phyloP scores from a whole-genome alignment of 768 basidiomycete genomes.

The Ramaria sp. region DNA sequence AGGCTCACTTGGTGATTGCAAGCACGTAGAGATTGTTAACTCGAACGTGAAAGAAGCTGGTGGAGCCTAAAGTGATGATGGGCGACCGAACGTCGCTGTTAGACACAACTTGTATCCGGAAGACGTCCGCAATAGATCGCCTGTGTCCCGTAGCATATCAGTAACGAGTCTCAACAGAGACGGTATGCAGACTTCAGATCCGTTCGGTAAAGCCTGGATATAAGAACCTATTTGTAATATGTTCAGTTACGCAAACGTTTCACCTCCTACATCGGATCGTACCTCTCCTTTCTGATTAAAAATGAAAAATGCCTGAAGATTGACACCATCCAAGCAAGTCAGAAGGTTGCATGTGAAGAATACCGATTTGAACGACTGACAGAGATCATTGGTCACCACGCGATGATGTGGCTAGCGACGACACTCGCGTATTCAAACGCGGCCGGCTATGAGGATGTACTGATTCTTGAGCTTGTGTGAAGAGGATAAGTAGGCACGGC shows the following conservation, averaged over 20 bases:
- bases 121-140: conserved; percentile 94
- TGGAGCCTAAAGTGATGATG: conserved; percentile 94
- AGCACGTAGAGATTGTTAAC: conserved; percentile 94
- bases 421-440: no score
- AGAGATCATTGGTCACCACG: conserved; percentile 31
- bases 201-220: conserved; percentile 89
- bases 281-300: conserved; percentile 99
- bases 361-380: conserved; percentile 20
- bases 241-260: conserved; percentile 3
- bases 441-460: no score
- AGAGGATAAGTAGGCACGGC: no score
- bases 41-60: conserved; percentile 97
- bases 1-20: conserved; percentile 82
- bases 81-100: conserved; percentile 95
- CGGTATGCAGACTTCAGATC: conserved; percentile 76
- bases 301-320: conserved; percentile 85
- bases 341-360: neutral
- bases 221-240: conserved; percentile 59
- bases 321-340: neutral
- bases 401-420: neutral
- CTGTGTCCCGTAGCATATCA: conserved; percentile 28
- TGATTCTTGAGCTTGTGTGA: no score
- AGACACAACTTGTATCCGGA: conserved; percentile 97
- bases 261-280: conserved; percentile 13
- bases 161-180: neutral